Base-by-base conservation (phyloP, 495 filamentous ascomycete genomes). In the Acidomyces sp. region DNA sequence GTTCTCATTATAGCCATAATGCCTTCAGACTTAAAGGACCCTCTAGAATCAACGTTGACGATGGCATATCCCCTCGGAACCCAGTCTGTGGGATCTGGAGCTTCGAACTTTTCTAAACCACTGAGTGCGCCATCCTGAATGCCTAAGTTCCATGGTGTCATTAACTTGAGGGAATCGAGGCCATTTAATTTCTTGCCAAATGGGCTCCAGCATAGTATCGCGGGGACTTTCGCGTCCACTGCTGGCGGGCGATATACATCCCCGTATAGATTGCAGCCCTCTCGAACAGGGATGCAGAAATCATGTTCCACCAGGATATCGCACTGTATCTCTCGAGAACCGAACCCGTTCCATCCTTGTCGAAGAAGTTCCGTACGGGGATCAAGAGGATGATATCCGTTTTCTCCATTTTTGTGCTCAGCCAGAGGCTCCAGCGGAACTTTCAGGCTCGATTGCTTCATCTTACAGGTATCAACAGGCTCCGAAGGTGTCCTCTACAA, bases 41-140 rank as follows among this genome's bases (percentile, higher is more conserved):
- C 67, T 1, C 67, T 57, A 16, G 61, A 52, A 52, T 71, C 66
- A 4, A 62, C 56, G 19, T 61, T 62, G 27, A 70, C 49, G 26
- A 70, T 52, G 0, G 62, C 65, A 51, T 69, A 70, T 0, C 66
- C 68, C 2, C 54, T 40, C 0, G 47, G 46, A 25, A 55, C 60
- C 57, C 60, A 71, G 11, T 47, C 49, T 2, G 53, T 56, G 0
- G 68, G 66, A 48, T 69, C 65, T 0, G 57, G 59, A 0, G 58
- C 67, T 36, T 71, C 68, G 45, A 66, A 71, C 20, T 60, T 64
- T 43, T 64, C 60, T 3, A 44, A 23, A 4, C 49, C 49, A 30
- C 15, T 25, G 12, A 44, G 16, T 1, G 15, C n/a, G n/a, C 22
- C 20, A 15, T 40, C 16, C n/a, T 33, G 45, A 10, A 52, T 26